Percentiles rank a stretch among this genome's conserved stretches.
phyloP scores from a whole-genome alignment of 1,284 basidiomycete genomes.

The Naganishia sp. region DNA sequence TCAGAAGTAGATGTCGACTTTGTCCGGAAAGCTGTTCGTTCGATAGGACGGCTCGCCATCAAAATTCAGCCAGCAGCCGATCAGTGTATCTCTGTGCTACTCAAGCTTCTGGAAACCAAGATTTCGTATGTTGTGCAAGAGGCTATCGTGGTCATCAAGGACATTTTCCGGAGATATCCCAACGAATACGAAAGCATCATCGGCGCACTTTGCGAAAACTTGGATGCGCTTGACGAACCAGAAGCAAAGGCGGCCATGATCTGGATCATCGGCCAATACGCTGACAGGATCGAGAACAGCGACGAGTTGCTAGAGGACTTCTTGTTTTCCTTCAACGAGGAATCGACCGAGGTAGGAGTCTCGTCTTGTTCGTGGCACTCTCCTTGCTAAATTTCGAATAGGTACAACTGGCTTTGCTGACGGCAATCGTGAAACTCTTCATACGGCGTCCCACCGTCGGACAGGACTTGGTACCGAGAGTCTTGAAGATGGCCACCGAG shows the following conservation, averaged over 20 bases:
- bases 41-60: conserved; percentile 94
- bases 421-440: conserved; percentile 95
- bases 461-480: conserved; percentile 83
- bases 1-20: conserved; percentile 99
- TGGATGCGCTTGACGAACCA: conserved; percentile 95
- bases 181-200: conserved; percentile 96
- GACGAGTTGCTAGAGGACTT: conserved; percentile 88
- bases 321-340: conserved; percentile 88
- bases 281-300: conserved; percentile 93
- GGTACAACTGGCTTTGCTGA: conserved; percentile 95
- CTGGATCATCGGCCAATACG: conserved; percentile 99
- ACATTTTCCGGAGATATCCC: conserved; percentile 98
- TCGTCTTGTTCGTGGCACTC: background rate
- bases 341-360: conserved; percentile 74
- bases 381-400: conserved; percentile 41
- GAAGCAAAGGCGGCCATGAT: conserved; percentile 97
- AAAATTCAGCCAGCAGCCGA: conserved; percentile 92
- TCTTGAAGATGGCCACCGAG: conserved; percentile 91
- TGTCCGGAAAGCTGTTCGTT: conserved; percentile 88
- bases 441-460: conserved; percentile 89
- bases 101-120: conserved; percentile 87
- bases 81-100: conserved; percentile 87
- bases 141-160: conserved; percentile 98
- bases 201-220: conserved; percentile 87
- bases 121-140: conserved; percentile 98